Evolutionary conservation across 139 green algal species (phyloP), one percentile per base, ranked within the genome.

Genomic region (Astrephomene gubernaculifera): DNA sequence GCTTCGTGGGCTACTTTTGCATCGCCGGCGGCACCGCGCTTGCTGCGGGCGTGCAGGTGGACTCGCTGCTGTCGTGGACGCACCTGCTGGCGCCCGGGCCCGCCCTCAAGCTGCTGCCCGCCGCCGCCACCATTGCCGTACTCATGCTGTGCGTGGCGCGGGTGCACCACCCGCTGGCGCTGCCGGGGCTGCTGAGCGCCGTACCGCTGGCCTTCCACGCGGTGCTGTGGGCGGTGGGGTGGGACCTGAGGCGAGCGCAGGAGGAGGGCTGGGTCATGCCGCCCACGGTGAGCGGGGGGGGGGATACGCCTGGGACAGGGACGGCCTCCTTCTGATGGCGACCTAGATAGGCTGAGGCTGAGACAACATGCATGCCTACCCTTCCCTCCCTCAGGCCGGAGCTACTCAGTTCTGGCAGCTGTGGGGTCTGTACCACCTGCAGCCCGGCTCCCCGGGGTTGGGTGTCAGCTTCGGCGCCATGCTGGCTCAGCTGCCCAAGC

Each of bases 1-100:
- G 82, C 17, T 94, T 89, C 79, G 84, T 90, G 31, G 92, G 93
- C 44, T 95, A 92, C 79, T 96, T 96, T 81, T 96, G 92, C 70
- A 71, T 95, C 3, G 90, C 91, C 17, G 90, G 90, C 1, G 94
- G 93, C 9, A 86, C 71, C 57, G 82, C 44, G 25, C 72, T 90
- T 72, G 81, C 64, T 49, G 80, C 72, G 29, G 74, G 81, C 19
- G 86, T 90, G 61, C 69, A 86, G 79, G n/a, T 92, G n/a, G 82
- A 89, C 76, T 87, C 71, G 54, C 44, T 92, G 61, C 0, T n/a
- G 27, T 85, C 71, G 39, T 95, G 92, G 90, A 31, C 64, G 8
- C n/a, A 93, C 36, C 70, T 95, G 39, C 17, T 84, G 3, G 36
- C 69, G 31, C 0, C 0, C 6, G 90, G 94, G 27, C 79, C 91